These are phyloP conservation scores for Ganoderma leucocontextum DNA, from an alignment of 1,284 basidiomycete species.

Conservation along the genomic window DNA sequence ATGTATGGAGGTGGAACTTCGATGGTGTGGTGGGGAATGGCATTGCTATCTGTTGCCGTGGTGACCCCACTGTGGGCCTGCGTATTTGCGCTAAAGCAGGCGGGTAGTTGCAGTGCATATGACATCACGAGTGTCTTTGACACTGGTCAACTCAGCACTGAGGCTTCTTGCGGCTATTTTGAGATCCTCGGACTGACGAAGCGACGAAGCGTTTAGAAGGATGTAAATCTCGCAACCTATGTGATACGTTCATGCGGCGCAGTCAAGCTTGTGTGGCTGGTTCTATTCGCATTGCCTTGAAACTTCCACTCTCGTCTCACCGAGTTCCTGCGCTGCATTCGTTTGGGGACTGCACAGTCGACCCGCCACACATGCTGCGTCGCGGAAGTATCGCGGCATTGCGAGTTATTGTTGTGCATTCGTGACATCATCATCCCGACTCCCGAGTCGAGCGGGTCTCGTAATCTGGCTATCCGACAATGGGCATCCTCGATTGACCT, in stretches of 20 bases:
- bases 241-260: slow-evolving; percentile 4
- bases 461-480: background rate
- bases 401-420: background rate
- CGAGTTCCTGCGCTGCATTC: background rate
- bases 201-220: background rate
- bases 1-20: background rate
- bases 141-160: background rate
- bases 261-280: background rate
- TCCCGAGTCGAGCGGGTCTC: slow-evolving; percentile 3
- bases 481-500: background rate
- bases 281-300: background rate
- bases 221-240: background rate
- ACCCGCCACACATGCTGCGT: slow-evolving; percentile 1
- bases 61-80: background rate
- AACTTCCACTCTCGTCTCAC: background rate
- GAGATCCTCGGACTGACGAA: background rate
- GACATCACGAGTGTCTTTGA: background rate
- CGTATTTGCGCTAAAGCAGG: background rate
- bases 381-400: background rate
- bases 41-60: background rate
- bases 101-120: background rate
- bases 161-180: background rate
- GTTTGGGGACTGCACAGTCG: background rate
- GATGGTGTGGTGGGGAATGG: background rate
- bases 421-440: background rate